These are phyloP conservation scores for Evernia prunastri DNA, from an alignment of 495 filamentous ascomycete species.

Conservation along the genomic window DNA sequence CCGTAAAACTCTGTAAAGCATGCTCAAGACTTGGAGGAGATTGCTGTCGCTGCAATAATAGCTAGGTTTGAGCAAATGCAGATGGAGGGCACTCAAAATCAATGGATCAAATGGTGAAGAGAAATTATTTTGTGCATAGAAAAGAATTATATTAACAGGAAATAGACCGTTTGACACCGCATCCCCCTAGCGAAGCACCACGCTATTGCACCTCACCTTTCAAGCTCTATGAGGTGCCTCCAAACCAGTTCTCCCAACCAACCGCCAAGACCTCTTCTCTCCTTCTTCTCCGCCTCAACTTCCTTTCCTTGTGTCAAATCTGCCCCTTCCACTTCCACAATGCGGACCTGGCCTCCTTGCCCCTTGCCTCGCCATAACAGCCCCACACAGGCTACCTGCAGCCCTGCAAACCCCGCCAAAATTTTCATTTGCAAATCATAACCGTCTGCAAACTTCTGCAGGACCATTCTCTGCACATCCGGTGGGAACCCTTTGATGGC, in stretches of 20 bases:
- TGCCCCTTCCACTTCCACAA: background rate
- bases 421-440: conserved; percentile 31
- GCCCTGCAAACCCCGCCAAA: conserved; percentile 31
- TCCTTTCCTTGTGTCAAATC: background rate
- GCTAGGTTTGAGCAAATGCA: background rate
- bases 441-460: conserved; percentile 24
- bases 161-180: background rate
- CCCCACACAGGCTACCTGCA: conserved; percentile 3
- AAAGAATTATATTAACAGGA: background rate
- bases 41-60: background rate
- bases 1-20: background rate
- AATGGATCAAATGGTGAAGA: background rate
- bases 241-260: background rate
- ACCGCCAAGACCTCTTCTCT: background rate
- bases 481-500: conserved; percentile 18
- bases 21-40: background rate
- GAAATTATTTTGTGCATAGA: background rate
- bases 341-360: background rate
- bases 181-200: background rate
- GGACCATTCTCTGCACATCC: conserved; percentile 12
- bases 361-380: conserved; percentile 10
- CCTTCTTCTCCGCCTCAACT: background rate
- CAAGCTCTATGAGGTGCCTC: background rate
- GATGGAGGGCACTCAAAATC: too few species aligned
- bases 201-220: background rate